Base-by-base conservation (phyloP, 2,329 filamentous ascomycete genomes). In the Cladophialophora chaetospira region DNA sequence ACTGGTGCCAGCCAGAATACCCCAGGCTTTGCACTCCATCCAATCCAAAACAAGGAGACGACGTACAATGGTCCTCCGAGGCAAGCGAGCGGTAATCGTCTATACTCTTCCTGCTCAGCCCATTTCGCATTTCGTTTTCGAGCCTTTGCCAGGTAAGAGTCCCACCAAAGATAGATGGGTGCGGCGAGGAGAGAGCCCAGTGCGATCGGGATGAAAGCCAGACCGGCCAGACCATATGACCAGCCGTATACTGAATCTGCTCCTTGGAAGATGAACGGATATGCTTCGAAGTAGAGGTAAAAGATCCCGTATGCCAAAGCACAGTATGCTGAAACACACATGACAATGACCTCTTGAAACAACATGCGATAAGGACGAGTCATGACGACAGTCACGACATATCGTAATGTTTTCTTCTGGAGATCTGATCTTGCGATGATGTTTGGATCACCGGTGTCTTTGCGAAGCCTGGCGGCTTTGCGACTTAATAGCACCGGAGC, bases 241-340 rank as follows among this genome's bases (percentile, higher is more conserved):
- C 72, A 72, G 23, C 67, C 66, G 52, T 73, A 73, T 2, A 73
- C 66, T 5, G 66, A 70, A 43, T 62, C 52, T 3, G 62, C 48
- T 3, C 69, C 66, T 56, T 81, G 75, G 70, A 89, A 92, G 61
- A 91, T 87, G 58, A 86, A 78, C 1, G 85, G 85, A 69, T 87
- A 92, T 2, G 87, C 86, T 69, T 90, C 84, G 65, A 93, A 90
- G 67, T 85, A 90, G 73, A 92, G 88, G 77, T 84, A 86, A 60
- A 86, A 82, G 58, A 86, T 79, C 3, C 77, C 81, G 67, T 91
- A 92, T 29, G 85, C 80, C 25, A 92, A 76, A 29, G 88, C 84
- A 9, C 91, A 77, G 70, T 91, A 92, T 67, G 83, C 68, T 69
- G 86, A 90, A 1, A 82, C 83, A 46, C 84, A 86, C 21, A 85